Percentiles rank a stretch among this genome's conserved stretches.
These are phyloP conservation scores for Trypanosoma brucei DNA, from an alignment of 208 protist species.

Conservation along the genomic window DNA sequence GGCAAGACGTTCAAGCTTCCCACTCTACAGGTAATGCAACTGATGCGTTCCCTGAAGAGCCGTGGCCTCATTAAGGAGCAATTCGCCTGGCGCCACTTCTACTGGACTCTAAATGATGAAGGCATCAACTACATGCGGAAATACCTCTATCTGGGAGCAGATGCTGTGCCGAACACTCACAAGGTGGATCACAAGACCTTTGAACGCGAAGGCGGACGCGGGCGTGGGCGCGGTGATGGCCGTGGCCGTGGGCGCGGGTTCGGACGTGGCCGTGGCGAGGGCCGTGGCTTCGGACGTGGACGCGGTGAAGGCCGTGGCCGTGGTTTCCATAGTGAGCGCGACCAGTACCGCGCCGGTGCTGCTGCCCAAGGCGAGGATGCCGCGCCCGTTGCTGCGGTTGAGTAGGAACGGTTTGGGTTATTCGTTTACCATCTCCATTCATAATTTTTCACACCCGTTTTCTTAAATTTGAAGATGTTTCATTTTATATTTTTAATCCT, in stretches of 20 bases:
- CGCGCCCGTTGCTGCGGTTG: constrained; percentile 28
- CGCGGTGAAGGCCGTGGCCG: constrained; percentile 76
- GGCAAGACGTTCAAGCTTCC: constrained; percentile 75
- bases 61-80: constrained; percentile 90
- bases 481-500: constrained; percentile 7
- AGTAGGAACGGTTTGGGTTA: constrained; percentile 39
- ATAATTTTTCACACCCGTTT: constrained; percentile 3
- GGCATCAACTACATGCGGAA: constrained; percentile 92
- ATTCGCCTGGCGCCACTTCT: constrained; percentile 94
- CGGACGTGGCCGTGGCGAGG: constrained; percentile 35
- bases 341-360: constrained; percentile 56
- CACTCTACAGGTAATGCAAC: constrained; percentile 83
- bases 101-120: constrained; percentile 92
- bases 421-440: constrained; percentile 12
- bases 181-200: constrained; percentile 60
- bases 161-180: constrained; percentile 88
- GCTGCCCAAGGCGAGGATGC: constrained; percentile 30
- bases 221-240: constrained; percentile 28
- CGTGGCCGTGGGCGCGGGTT: constrained; percentile 40
- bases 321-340: constrained; percentile 76
- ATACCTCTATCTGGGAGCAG: constrained; percentile 87
- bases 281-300: constrained; percentile 34
- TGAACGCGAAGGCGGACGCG: constrained; percentile 53
- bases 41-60: constrained; percentile 90
- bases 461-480: constrained; percentile 13